Conservation (phyloP, 495 filamentous ascomycete species). For the Aspergillus heteromorphus region DNA sequence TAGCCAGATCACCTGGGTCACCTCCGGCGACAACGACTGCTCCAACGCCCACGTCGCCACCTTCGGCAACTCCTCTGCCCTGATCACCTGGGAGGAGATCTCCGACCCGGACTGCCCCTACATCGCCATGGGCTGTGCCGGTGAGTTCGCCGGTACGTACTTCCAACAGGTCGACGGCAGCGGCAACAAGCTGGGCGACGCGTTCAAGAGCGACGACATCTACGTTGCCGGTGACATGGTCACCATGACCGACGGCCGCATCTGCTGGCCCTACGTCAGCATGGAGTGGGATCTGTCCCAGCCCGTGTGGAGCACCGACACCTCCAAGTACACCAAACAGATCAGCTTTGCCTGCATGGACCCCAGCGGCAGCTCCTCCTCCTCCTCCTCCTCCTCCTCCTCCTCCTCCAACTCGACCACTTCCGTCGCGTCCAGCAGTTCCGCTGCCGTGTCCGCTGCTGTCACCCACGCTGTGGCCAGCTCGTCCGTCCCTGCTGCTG, state of each 20-base stretch:
- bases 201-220: slow-evolving; percentile 33
- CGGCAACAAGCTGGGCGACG: slow-evolving; percentile 38
- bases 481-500: neutral
- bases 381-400: too few relatives aligned
- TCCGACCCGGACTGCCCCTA: slow-evolving; percentile 40
- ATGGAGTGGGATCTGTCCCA: slow-evolving; percentile 42
- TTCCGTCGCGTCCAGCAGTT: neutral
- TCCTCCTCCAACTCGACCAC: neutral
- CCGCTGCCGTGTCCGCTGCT: neutral
- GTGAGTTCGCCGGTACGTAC: slow-evolving; percentile 43
- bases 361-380: neutral
- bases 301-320: slow-evolving; percentile 15
- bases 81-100: slow-evolving; percentile 52
- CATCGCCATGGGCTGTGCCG: slow-evolving; percentile 48
- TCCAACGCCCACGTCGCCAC: slow-evolving; percentile 49
- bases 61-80: slow-evolving; percentile 37
- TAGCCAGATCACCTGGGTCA: slow-evolving; percentile 48
- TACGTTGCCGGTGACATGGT: slow-evolving; percentile 52
- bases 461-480: neutral
- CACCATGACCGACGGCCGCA: slow-evolving; percentile 36
- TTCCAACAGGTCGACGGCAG: slow-evolving; percentile 44
- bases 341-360: slow-evolving; percentile 46
- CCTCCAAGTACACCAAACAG: slow-evolving; percentile 25
- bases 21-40: slow-evolving; percentile 40
- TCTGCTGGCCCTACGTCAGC: slow-evolving; percentile 54